Base-by-base conservation (phyloP, 2,329 filamentous ascomycete genomes). In the Ascochyta pisi region DNA sequence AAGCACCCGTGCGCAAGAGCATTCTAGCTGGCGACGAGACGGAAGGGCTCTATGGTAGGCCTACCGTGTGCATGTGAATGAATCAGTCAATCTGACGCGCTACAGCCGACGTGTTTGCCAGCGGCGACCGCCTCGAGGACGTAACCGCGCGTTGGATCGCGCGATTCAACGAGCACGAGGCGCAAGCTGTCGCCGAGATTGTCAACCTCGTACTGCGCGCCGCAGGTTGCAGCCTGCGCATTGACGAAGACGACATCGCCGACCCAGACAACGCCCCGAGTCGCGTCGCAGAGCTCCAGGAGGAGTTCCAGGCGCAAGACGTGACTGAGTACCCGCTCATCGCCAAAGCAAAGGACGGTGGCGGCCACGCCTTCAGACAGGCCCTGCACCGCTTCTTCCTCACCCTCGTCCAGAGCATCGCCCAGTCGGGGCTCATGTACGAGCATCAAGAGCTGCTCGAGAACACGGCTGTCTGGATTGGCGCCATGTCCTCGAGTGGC, bases 281-380 rank as follows among this genome's bases (percentile, higher is more conserved):
- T 69, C 88, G 87, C 69, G 80, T 99, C 41, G 82, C 84, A 22
- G 93, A 98, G 67, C 82, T 99, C n/a, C 91, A 97, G 75, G 88
- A 90, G 59, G 87, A 93, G 59, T 96, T 93, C 71, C 89, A 95
- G 75, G 86, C 90, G 81, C 84, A 89, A 82, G 86, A 90, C 72
- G 89, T 94, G 45, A 89, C 90, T 29, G 95, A 98, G 44, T 99
- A 99, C 69, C 95, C 95, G 35, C 84, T 99, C 40, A 90, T 96
- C 55, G 90, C 92, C 15, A 93, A 88, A 76, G 84, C 88, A 35
- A 93, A 89, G 77, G 84, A 88, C 41, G 94, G 90, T 74, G 87
- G 86, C 54, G 89, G 86, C 61, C 85, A 86, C 62, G 85, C 89
- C 24, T 97, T 98, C 77, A 90, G 91, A 61, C 84, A 89, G 35